phyloP scores from a whole-genome alignment of 257 asterid genomes.

The Solanum neorickii region DNA sequence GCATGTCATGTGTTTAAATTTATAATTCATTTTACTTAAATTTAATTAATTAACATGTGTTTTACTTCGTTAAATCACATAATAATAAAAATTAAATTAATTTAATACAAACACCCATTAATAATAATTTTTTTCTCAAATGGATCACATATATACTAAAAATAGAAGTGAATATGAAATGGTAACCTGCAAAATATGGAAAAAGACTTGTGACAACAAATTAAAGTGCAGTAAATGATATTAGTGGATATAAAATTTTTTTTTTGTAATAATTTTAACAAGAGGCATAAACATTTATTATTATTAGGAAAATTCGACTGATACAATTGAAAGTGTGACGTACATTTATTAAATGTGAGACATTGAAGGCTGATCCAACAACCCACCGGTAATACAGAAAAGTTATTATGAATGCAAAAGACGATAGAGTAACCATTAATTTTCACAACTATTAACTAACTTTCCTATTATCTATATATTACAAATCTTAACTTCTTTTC shows the following conservation, averaged over 20 bases:
- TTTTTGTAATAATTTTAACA: conserved; percentile 4
- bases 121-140: too few relatives aligned
- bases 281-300: conserved; percentile 13
- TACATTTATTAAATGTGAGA: background rate
- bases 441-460: conserved; percentile 1
- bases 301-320: background rate
- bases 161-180: background rate
- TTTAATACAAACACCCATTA: too few relatives aligned
- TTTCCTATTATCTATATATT: background rate
- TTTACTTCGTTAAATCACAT: too few relatives aligned
- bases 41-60: too few relatives aligned
- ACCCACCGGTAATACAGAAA: conserved; percentile 33
- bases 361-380: conserved; percentile 47
- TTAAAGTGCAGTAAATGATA: background rate
- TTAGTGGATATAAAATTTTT: background rate
- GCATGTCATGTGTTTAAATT: too few relatives aligned
- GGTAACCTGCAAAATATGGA: background rate
- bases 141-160: too few relatives aligned
- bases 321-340: background rate
- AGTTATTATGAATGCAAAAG: background rate
- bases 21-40: too few relatives aligned
- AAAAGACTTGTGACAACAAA: background rate
- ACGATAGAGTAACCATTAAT: too few relatives aligned
- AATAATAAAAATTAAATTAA: too few relatives aligned
- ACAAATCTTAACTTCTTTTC: background rate